A percentile compares a stretch with the other conserved stretches of the same genome.
These are phyloP conservation scores for Plenodomus biglobosus DNA, from an alignment of 2,329 filamentous ascomycete species.

Conservation along the genomic window DNA sequence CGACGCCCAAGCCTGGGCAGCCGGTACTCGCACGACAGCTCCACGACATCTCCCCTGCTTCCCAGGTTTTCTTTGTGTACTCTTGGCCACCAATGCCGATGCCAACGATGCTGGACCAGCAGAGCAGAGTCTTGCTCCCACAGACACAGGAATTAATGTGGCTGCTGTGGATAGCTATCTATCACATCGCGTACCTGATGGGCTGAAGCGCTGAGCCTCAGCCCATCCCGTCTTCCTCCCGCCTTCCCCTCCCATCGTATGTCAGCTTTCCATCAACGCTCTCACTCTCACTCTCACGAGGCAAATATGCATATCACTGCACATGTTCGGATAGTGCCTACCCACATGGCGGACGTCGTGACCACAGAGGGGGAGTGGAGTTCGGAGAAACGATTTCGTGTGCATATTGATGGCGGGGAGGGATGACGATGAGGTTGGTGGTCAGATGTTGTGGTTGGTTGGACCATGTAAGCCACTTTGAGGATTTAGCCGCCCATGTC, in stretches of 20 bases:
- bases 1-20: background rate
- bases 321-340: constrained; percentile 15
- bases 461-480: constrained; percentile 28
- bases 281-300: background rate
- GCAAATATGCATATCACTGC: constrained; percentile 28
- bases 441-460: constrained; percentile 27
- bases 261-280: constrained; percentile 8
- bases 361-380: constrained; percentile 3
- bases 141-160: background rate
- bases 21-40: constrained; percentile 1
- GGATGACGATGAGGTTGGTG: constrained; percentile 8
- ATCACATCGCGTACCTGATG: constrained; percentile 9
- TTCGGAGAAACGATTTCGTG: constrained; percentile 14
- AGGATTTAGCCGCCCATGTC: constrained; percentile 38
- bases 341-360: constrained; percentile 20
- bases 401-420: background rate
- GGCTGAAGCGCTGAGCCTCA: constrained; percentile 33
- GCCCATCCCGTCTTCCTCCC: constrained; percentile 16
- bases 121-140: background rate
- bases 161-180: background rate
- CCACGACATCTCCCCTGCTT: constrained; percentile 4
- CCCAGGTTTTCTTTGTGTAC: background rate
- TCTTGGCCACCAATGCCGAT: background rate
- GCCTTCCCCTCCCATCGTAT: constrained; percentile 13
- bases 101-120: background rate